These are phyloP conservation scores for Camelina neglecta DNA, from an alignment of 345 rosid genomes.

Conservation along the genomic window DNA sequence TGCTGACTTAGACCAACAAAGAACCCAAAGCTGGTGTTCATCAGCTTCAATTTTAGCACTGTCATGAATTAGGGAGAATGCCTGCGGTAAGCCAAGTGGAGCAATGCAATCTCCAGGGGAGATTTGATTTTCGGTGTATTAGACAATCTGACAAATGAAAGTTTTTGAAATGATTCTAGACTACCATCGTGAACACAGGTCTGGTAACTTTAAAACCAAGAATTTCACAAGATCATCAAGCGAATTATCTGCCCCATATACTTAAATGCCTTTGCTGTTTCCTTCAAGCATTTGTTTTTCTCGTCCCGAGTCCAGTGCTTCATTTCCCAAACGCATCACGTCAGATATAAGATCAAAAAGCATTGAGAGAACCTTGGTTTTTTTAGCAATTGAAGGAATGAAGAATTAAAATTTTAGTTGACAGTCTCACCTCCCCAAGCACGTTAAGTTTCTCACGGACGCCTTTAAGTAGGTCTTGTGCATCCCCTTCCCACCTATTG, in stretches of 20 bases:
- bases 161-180: neutral
- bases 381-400: neutral
- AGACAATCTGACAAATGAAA: neutral
- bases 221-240: constrained; percentile 58
- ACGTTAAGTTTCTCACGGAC: constrained; percentile 79
- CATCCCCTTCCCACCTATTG: constrained; percentile 69
- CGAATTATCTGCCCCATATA: constrained; percentile 84
- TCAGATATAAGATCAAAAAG: constrained; percentile 11
- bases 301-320: constrained; percentile 89
- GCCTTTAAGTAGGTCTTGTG: constrained; percentile 59
- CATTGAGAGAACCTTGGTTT: constrained; percentile 16
- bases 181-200: neutral
- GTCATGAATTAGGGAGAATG: neutral
- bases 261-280: constrained; percentile 74
- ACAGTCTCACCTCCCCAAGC: constrained; percentile 74
- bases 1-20: neutral
- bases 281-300: constrained; percentile 83
- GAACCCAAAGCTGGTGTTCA: neutral
- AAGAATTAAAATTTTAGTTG: constrained; percentile 17
- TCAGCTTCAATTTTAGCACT: constrained; percentile 10
- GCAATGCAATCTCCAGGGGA: neutral
- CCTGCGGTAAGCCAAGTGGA: neutral
- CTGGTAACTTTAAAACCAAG: neutral
- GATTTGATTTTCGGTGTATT: neutral
- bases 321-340: constrained; percentile 38